Base-by-base conservation (phyloP, 768 basidiomycete species). In the Austroboletus eburneus region DNA sequence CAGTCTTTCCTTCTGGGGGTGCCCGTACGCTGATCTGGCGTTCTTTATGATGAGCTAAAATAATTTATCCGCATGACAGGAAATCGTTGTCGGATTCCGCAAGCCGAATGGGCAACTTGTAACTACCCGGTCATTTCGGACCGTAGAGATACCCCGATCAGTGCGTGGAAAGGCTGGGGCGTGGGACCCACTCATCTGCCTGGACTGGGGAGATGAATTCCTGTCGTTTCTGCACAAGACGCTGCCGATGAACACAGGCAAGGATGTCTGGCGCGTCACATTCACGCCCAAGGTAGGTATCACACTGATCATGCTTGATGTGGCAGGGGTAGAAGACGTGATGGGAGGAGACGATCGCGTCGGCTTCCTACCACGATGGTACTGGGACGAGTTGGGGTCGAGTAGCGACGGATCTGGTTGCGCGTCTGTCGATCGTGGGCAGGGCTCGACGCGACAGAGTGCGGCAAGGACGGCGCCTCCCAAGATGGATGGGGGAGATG, bases 1-100 rank as follows among this genome's bases (percentile, higher is more conserved):
- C 91, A 94, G 59, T 92, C 90, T 1, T 93, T 91, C 65, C 76
- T 94, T 22, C 78, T 94, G 44, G 92, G 91, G 40, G 90, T 94
- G n/a, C 91, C 91, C 18, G 86, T 86, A 62, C 56, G 83, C 64
- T 27, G 10, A 42, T 42, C 39, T 20, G 16, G 27, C 36, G 14
- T 30, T 42, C 7, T 39, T 35, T 29, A 33, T 23, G n/a, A 16
- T 34, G 5, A 18, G 36, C 41, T n/a, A n/a, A 53, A 29, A 48
- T 46, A 10, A 42, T 23, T 44, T 27, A 36, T 43, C 34, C 49
- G 43, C 9, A 21, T 21, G 39, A 50, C 53, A 90, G 88, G 85
- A 89, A 64, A 83, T 94, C 42, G 65, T 91, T 9, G 90, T 94
- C 22, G 91, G 91, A 42, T 94, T 94, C 63, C 82, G 91, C 39